A percentile compares a stretch with the other conserved stretches of the same genome.
Evolutionary conservation across 352 stramenopile genomes (phyloP).

Genomic region (Pythium aquatile): DNA sequence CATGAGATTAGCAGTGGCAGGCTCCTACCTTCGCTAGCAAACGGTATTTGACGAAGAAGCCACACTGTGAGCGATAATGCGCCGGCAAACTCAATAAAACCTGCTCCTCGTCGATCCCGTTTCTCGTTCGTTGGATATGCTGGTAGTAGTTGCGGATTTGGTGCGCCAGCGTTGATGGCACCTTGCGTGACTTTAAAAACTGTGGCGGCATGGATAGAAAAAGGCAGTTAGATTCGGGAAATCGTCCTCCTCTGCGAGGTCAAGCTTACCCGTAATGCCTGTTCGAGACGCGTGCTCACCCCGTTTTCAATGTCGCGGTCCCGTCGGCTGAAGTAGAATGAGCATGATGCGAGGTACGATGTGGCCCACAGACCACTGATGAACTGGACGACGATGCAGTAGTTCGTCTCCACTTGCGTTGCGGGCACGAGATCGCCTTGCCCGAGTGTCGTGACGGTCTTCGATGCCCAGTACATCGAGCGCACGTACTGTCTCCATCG

Average conservation of each 20-base stretch:
- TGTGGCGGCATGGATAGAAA: conserved; percentile 9
- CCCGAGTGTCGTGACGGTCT: conserved; percentile 65
- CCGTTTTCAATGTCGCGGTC: conserved; percentile 56
- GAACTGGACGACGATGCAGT: conserved; percentile 67
- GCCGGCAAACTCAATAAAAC: conserved; percentile 21
- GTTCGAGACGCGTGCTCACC: conserved; percentile 54
- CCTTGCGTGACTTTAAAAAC: conserved; percentile 48
- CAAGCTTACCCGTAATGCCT: conserved; percentile 36
- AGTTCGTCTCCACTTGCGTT: conserved; percentile 53
- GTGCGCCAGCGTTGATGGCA: conserved; percentile 30
- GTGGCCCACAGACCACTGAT: conserved; percentile 67
- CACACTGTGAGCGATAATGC: conserved; percentile 28
- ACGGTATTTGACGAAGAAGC: conserved; percentile 29
- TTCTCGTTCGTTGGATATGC: conserved; percentile 69
- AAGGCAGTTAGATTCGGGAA: neutral
- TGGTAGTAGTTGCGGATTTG: conserved; percentile 63
- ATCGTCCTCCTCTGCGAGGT: neutral
- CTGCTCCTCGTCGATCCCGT: conserved; percentile 32
- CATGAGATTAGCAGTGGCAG: neutral
- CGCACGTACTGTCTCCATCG: conserved; percentile 49
- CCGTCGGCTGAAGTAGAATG: conserved; percentile 68
- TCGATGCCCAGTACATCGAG: conserved; percentile 65
- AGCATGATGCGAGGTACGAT: conserved; percentile 58
- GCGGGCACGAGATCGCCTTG: conserved; percentile 66
- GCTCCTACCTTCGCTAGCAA: conserved; percentile 19